Percentiles rank a stretch among this genome's conserved stretches.
Conservation (phyloP, 495 filamentous ascomycete species). For the Podospora didyma region DNA sequence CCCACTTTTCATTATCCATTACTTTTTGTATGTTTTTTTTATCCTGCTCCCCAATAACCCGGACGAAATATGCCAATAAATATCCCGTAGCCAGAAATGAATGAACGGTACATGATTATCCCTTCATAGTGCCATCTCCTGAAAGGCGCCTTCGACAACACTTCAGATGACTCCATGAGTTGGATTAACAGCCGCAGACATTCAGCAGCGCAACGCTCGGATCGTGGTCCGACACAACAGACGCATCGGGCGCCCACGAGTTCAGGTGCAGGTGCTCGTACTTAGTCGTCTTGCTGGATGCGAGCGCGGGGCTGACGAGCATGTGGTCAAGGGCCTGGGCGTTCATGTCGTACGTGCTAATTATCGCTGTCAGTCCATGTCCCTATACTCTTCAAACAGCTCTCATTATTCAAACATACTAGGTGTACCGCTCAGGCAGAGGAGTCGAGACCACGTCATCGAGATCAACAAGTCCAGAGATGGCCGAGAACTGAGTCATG, state of each 20-base stretch:
- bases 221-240: constrained; percentile 55
- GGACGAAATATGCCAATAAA: no score
- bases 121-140: no score
- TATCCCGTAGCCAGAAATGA: no score
- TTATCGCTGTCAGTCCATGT: no score
- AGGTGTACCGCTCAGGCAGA: constrained; percentile 55
- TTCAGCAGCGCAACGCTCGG: constrained; percentile 53
- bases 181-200: constrained; percentile 40
- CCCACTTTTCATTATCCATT: no score
- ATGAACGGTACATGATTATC: no score
- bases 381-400: no score
- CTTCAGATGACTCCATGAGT: no score
- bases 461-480: constrained; percentile 47
- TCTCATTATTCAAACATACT: constrained; percentile 24
- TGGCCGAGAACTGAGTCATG: constrained; percentile 36
- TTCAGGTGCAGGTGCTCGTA: constrained; percentile 62
- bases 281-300: constrained; percentile 16
- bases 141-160: no score
- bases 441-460: constrained; percentile 46
- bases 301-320: constrained; percentile 46
- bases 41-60: no score
- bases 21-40: no score
- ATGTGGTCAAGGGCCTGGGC: constrained; percentile 58
- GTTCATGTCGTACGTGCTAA: constrained; percentile 32
- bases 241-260: constrained; percentile 49